Percentiles rank a stretch among this genome's conserved stretches.
Conservation (phyloP, 371 early-diverging fungal genomes). For the Sanchytrium tribonematis region DNA sequence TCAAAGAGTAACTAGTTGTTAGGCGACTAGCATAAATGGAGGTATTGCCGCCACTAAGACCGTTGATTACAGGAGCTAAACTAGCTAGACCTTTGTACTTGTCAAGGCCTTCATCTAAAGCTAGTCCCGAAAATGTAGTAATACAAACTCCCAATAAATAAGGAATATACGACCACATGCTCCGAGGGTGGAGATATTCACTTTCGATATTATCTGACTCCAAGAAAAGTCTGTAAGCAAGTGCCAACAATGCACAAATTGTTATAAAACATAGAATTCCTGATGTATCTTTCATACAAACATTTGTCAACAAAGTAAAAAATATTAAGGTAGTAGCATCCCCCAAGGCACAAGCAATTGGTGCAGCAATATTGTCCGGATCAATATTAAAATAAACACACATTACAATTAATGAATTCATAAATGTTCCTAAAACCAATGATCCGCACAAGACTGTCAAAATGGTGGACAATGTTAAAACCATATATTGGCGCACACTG, state of each 20-base stretch:
- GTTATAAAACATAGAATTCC: background rate
- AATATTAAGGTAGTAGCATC: background rate
- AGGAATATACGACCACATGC: background rate
- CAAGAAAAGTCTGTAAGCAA: background rate
- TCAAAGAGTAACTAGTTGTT: background rate
- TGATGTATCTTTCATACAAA: background rate
- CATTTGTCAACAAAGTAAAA: background rate
- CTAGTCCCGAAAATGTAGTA: slow-evolving; percentile 29
- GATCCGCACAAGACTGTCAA: slow-evolving; percentile 6
- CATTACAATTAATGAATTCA: slow-evolving; percentile 30
- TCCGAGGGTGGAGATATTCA: background rate
- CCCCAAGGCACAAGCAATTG: slow-evolving; percentile 7
- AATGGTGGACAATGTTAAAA: background rate
- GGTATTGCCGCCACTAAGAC: slow-evolving; percentile 5
- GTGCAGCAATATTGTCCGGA: slow-evolving; percentile 33
- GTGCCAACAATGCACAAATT: background rate
- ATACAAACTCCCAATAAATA: background rate
- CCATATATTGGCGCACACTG: background rate
- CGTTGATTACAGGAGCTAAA: slow-evolving; percentile 38
- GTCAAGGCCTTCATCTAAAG: slow-evolving; percentile 39
- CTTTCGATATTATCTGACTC: background rate
- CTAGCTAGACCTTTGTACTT: slow-evolving; percentile 41
- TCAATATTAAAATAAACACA: slow-evolving; percentile 33
- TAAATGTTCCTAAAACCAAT: slow-evolving; percentile 26
- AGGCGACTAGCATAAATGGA: background rate